A percentile compares a stretch with the other conserved stretches of the same genome.
Evolutionary conservation across 2,329 filamentous ascomycete species (phyloP).

Genomic region (Talaromyces sp.): DNA sequence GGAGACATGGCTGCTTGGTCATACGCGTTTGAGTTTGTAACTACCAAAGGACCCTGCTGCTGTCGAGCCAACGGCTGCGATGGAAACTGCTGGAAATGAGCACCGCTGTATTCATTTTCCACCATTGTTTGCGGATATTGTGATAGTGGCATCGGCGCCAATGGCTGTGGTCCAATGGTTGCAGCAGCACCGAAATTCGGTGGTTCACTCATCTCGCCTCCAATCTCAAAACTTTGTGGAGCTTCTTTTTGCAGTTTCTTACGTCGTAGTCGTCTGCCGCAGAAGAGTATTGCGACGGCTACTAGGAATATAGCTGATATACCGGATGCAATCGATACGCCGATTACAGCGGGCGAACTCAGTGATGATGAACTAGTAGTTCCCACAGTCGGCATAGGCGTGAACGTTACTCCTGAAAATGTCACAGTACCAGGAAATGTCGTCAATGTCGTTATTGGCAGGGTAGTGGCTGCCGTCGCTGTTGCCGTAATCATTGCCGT

Average conservation of each 20-base stretch:
- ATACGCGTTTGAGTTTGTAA: slow-evolving; percentile 29
- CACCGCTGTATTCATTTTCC: slow-evolving; percentile 13
- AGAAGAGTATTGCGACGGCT: slow-evolving; percentile 32
- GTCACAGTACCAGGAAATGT: not conserved
- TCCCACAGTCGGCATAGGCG: not conserved
- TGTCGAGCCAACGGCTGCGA: slow-evolving; percentile 16
- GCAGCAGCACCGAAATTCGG: slow-evolving; percentile 27
- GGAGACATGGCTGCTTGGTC: slow-evolving; percentile 20
- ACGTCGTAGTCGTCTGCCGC: slow-evolving; percentile 29
- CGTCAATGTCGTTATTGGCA: not conserved
- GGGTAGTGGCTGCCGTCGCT: not conserved
- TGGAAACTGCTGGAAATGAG: slow-evolving; percentile 18
- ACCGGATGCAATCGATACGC: slow-evolving; percentile 36
- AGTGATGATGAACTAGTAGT: slow-evolving; percentile 20
- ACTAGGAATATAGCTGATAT: slow-evolving; percentile 35
- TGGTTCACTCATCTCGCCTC: slow-evolving; percentile 38
- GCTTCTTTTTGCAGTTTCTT: slow-evolving; percentile 23
- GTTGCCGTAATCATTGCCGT: not conserved
- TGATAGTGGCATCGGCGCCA: not conserved
- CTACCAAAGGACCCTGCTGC: slow-evolving; percentile 4
- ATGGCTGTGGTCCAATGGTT: slow-evolving; percentile 22
- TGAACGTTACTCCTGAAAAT: not conserved
- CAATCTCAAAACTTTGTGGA: slow-evolving; percentile 38
- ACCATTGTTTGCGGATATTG: not conserved
- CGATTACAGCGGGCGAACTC: slow-evolving; percentile 33